Evolutionary conservation across 768 basidiomycete species (phyloP).

Genomic region (Suillus discolor): DNA sequence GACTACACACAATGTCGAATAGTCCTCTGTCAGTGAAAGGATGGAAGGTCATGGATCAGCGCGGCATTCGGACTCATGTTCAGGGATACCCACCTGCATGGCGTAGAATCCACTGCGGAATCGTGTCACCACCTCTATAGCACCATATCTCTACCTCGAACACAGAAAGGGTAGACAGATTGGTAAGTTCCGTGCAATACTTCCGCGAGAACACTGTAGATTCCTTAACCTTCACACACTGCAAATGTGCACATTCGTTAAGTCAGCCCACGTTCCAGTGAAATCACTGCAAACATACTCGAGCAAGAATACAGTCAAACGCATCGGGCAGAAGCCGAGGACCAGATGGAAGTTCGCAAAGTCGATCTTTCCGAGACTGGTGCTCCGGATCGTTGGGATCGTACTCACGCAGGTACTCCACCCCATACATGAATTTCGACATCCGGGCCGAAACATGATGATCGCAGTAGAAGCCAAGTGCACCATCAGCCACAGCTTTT

Average conservation of each 20-base stretch:
- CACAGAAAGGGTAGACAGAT: constrained; percentile 70
- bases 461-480: constrained; percentile 83
- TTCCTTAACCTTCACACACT: constrained; percentile 79
- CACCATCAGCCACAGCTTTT: constrained; percentile 84
- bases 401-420: constrained; percentile 73
- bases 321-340: constrained; percentile 80
- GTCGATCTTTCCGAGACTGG: constrained; percentile 57
- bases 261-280: constrained; percentile 14
- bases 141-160: constrained; percentile 89
- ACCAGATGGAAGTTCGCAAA: constrained; percentile 77
- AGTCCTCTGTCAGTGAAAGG: constrained; percentile 48
- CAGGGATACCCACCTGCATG: constrained; percentile 37
- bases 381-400: constrained; percentile 70
- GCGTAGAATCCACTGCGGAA: constrained; percentile 77
- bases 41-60: constrained; percentile 9
- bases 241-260: constrained; percentile 6
- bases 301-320: constrained; percentile 76
- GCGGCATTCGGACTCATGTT: background rate
- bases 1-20: constrained; percentile 78
- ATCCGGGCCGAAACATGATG: constrained; percentile 83
- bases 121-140: constrained; percentile 69
- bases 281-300: constrained; percentile 44
- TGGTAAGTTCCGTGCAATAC: constrained; percentile 82
- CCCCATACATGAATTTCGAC: constrained; percentile 82
- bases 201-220: constrained; percentile 81